Evolutionary conservation across 1,284 basidiomycete species (phyloP).

Genomic region (Quambalaria eucalypti): DNA sequence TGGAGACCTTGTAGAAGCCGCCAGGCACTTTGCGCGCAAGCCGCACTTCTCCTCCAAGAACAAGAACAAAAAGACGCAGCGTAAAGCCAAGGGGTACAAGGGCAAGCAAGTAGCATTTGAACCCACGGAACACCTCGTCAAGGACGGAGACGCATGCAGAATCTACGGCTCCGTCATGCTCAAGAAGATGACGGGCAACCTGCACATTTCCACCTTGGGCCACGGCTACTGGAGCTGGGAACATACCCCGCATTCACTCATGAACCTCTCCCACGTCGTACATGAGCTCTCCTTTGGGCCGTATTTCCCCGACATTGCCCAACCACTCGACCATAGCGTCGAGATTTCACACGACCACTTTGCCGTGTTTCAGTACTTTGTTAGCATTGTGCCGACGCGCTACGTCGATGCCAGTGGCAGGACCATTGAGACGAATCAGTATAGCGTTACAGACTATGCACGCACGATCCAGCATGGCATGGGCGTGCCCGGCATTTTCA

Average conservation of each 20-base stretch:
- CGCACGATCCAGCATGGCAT: conserved; percentile 65
- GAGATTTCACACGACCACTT: conserved; percentile 53
- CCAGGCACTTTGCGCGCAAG: background rate
- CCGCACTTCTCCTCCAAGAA: conserved; percentile 5
- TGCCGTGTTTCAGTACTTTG: conserved; percentile 73
- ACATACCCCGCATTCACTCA: conserved; percentile 78
- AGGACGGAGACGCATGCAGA: conserved; percentile 59
- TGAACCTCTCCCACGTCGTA: conserved; percentile 94
- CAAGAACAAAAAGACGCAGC: background rate
- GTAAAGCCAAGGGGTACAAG: background rate
- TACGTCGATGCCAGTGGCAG: conserved; percentile 65
- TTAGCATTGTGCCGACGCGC: conserved; percentile 86
- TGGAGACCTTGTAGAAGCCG: conserved; percentile 1
- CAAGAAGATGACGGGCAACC: conserved; percentile 72
- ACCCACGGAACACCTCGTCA: conserved; percentile 38
- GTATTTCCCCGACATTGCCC: conserved; percentile 87
- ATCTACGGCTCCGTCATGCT: conserved; percentile 75
- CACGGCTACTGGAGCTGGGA: conserved; percentile 82
- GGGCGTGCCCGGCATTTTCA: conserved; percentile 60
- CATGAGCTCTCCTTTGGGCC: conserved; percentile 94
- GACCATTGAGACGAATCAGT: conserved; percentile 71
- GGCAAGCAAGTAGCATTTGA: conserved; percentile 50
- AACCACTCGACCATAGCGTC: conserved; percentile 70
- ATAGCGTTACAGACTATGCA: conserved; percentile 88
- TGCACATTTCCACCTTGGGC: conserved; percentile 68